Base-by-base conservation (phyloP, 2,329 filamentous ascomycete species). In the Pseudonectria foliicola region DNA sequence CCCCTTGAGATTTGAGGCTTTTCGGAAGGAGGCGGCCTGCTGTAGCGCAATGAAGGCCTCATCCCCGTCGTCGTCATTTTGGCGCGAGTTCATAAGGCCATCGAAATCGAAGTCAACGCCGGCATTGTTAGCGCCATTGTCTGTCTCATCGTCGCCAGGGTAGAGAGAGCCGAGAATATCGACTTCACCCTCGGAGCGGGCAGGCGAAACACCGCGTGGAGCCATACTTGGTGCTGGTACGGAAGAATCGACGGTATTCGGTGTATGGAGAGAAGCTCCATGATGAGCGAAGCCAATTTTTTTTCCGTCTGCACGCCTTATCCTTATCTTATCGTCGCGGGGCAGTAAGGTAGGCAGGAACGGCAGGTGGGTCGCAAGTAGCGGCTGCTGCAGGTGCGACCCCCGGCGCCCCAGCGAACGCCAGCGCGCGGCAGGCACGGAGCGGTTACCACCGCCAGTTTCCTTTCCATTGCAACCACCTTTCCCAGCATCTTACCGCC, bases 1-100 rank as follows among this genome's bases (percentile, higher is more conserved):
- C 13, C 86, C 85, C 60, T 90, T 92, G 7, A 92, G 50, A 55
- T 89, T 92, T 8, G 82, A 74, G 1, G 77, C 69, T 56, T 95
- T 96, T 42, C 90, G 73, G 56, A 95, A 95, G 4, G 85, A 86
- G 12, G 87, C 86, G 4, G 85, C 82, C 58, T 95, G 88, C 51
- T 84, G 77, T 25, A 85, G 75, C 8, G 89, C 87, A 61, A 98
- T 98, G 54, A 95, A 96, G 0, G 83, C 83, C 55, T 84, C 89
- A 55, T 98, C 88, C 13, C 70, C 80, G 31, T 81, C 82, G 26
- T 74, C 77, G 27, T 65, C 63, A n/a, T 57, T 47, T 3, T 42
- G 40, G 58, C 47, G 48, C n/a, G 42, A 67, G 38, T 81, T 74
- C 31, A 87, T 62, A 29, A 86, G 71, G 33, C 75, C 72, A 34